These are phyloP conservation scores for Pestalotiopsis sp. DNA, from an alignment of 2,329 filamentous ascomycete species.

Conservation along the genomic window DNA sequence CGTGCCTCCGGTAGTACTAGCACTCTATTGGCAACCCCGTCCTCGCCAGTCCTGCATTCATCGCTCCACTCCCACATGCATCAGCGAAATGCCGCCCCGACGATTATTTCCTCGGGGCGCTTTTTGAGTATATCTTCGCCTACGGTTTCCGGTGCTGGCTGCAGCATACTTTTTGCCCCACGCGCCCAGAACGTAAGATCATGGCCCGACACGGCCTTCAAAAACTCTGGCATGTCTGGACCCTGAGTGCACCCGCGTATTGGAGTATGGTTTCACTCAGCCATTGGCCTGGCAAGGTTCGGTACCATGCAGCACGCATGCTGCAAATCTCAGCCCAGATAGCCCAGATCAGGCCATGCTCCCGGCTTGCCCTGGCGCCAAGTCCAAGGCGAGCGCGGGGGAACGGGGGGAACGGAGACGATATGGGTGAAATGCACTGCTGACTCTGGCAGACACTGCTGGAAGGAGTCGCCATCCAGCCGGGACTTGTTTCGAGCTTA, in stretches of 20 bases:
- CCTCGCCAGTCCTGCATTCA: too few species aligned
- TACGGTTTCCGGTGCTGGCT: conserved; percentile 1
- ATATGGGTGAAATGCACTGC: not conserved
- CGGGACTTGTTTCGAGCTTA: not conserved
- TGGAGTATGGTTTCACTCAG: not conserved
- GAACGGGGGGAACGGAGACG: not conserved
- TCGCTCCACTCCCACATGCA: not conserved
- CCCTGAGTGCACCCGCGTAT: not conserved
- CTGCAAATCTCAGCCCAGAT: conserved; percentile 6
- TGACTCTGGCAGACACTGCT: not conserved
- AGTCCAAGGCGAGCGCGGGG: not conserved
- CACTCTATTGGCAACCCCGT: too few species aligned
- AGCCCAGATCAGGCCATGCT: conserved; percentile 7
- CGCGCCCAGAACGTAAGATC: not conserved
- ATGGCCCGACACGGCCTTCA: not conserved
- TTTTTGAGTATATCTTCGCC: not conserved
- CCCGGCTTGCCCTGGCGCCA: not conserved
- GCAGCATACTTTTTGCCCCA: too few species aligned
- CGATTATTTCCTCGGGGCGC: not conserved
- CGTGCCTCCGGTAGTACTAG: not conserved
- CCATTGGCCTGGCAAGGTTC: conserved; percentile 8
- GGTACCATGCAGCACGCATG: not conserved
- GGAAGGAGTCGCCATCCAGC: not conserved
- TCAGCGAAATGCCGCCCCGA: not conserved
- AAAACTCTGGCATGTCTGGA: not conserved